Percentiles rank a stretch among this genome's conserved stretches.
Conservation (phyloP, 2,329 filamentous ascomycete species). For the Dryadomyces sulphureus region DNA sequence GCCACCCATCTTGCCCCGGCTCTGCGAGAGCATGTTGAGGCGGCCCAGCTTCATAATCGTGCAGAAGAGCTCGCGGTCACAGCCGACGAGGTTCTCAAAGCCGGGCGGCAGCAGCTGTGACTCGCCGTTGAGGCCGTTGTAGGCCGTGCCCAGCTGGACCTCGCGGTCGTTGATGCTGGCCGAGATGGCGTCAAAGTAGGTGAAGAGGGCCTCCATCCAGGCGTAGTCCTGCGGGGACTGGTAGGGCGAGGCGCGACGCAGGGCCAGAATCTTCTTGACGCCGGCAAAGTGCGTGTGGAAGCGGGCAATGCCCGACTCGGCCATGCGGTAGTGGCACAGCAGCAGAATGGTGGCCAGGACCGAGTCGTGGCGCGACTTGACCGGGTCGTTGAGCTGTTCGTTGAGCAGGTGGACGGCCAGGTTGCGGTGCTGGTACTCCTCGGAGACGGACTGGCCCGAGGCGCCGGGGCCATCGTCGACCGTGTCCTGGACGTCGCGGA, state of each 20-base stretch:
- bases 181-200: constrained; percentile 87
- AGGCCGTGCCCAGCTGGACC: constrained; percentile 57
- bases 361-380: constrained; percentile 66
- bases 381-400: constrained; percentile 62
- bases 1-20: constrained; percentile 31
- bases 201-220: constrained; percentile 89
- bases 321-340: constrained; percentile 84
- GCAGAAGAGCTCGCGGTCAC: constrained; percentile 75
- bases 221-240: constrained; percentile 52
- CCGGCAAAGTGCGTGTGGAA: constrained; percentile 90
- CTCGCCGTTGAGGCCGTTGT: constrained; percentile 40
- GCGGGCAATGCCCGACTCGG: constrained; percentile 81
- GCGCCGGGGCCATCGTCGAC: constrained; percentile 4
- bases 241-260: constrained; percentile 44
- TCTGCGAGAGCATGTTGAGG: constrained; percentile 70
- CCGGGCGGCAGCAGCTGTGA: constrained; percentile 40
- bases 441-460: constrained; percentile 45
- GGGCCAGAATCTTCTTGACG: constrained; percentile 74
- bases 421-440: constrained; percentile 70
- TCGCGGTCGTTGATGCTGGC: constrained; percentile 87
- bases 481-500: constrained; percentile 33
- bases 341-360: constrained; percentile 77
- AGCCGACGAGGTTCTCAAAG: constrained; percentile 74
- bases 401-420: constrained; percentile 73
- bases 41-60: constrained; percentile 71